Conservation (phyloP, 2,329 filamentous ascomycete species). For the Aspergillus fijiensis region DNA sequence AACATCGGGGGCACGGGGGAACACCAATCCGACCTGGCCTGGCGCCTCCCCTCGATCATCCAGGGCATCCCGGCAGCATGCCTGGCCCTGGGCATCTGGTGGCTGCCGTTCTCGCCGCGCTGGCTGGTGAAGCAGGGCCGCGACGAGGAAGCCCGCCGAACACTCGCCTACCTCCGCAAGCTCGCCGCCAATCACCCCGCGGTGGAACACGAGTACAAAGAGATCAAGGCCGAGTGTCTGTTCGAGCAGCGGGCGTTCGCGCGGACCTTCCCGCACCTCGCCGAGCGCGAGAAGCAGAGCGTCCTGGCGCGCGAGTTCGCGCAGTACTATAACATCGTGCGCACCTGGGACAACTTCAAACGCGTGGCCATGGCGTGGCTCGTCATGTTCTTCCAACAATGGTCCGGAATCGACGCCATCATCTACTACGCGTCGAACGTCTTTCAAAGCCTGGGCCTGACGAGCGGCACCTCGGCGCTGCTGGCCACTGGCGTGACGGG, state of each 20-base stretch:
- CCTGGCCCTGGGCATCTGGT: slow-evolving; percentile 41
- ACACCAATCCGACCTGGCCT: slow-evolving; percentile 41
- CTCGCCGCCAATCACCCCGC: slow-evolving; percentile 37
- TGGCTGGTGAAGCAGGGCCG: slow-evolving; percentile 52
- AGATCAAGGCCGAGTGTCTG: slow-evolving; percentile 49
- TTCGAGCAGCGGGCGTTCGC: slow-evolving; percentile 47
- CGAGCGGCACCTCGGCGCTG: slow-evolving; percentile 32
- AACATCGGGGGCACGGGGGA: slow-evolving; percentile 38
- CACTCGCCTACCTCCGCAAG: slow-evolving; percentile 29
- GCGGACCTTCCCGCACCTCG: slow-evolving; percentile 46
- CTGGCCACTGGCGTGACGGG: slow-evolving; percentile 38
- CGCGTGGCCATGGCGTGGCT: slow-evolving; percentile 47
- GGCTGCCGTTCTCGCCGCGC: slow-evolving; percentile 57
- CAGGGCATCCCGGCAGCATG: slow-evolving; percentile 43
- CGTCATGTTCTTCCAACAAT: slow-evolving; percentile 53
- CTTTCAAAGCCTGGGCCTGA: slow-evolving; percentile 36
- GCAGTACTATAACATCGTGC: slow-evolving; percentile 51
- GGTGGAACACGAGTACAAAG: slow-evolving; percentile 47
- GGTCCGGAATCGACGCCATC: slow-evolving; percentile 46
- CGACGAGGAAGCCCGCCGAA: slow-evolving; percentile 44
- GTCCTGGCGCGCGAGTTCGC: slow-evolving; percentile 49
- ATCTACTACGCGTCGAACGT: slow-evolving; percentile 47
- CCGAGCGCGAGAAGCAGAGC: slow-evolving; percentile 38
- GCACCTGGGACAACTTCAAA: slow-evolving; percentile 48
- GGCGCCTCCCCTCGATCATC: slow-evolving; percentile 48